Evolutionary conservation across 139 green algal species (phyloP).

Genomic region (Gonium pectorale): DNA sequence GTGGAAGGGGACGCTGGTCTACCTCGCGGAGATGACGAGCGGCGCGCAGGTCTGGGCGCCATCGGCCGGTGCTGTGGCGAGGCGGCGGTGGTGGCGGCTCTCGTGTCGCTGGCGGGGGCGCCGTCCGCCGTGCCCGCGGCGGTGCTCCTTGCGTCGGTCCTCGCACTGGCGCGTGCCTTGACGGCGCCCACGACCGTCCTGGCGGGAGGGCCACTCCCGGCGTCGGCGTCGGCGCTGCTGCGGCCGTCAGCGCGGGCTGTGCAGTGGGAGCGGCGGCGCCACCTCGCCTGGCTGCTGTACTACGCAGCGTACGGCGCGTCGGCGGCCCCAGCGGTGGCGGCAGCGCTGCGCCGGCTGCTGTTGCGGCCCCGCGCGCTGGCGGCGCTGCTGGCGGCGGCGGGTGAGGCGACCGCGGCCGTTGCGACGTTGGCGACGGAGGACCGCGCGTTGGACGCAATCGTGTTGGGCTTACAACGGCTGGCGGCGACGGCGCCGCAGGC

Average conservation of each 20-base stretch:
- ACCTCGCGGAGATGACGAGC: background rate
- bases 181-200: too few relatives aligned
- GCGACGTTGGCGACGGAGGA: background rate
- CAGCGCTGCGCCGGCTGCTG: constrained; percentile 3
- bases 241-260: background rate
- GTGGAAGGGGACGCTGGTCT: background rate
- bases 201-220: background rate
- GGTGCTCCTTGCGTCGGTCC: background rate
- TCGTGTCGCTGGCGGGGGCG: background rate
- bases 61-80: background rate
- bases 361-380: background rate
- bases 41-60: background rate
- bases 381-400: background rate
- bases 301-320: constrained; percentile 8
- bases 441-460: background rate
- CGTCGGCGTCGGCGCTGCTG: too few relatives aligned
- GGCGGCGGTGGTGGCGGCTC: background rate
- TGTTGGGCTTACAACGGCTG: background rate
- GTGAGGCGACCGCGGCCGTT: background rate
- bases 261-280: background rate
- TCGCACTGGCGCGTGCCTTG: background rate
- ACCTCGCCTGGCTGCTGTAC: constrained; percentile 27
- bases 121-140: background rate
- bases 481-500: background rate
- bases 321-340: background rate